Base-by-base conservation (phyloP, 148 eudicot species). In the Nyssa sinensis region DNA sequence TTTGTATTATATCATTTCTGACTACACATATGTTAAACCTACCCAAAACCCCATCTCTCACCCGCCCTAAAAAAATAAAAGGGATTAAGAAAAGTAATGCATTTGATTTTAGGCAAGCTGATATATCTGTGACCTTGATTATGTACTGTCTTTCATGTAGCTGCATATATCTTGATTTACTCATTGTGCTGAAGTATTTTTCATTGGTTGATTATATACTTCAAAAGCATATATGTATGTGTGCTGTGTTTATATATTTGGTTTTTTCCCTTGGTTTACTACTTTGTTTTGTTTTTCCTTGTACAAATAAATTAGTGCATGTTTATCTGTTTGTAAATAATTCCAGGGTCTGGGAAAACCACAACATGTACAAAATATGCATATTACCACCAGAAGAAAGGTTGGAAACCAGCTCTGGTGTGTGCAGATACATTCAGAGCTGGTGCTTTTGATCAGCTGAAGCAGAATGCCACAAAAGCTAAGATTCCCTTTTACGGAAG, bases 361-460 rank as follows among this genome's bases (percentile, higher is more conserved):
- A 95, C 99, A 19, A 95, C 98, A 3, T 95, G 99, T 83, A 93
- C 99, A 55, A 95, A 95, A 69, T 93, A 95, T 81, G 99, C 99
- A 33, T 86, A 78, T 80, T 84, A 93, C 87, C 97, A 95, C 84
- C 99, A 95, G 82, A 93, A 93, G 80, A 95, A 91, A 81, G 97
- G 97, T 30, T 95, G 91, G 89, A 95, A 91, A 73, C 99, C 99
- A 11, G 94, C 99, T 68, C 81, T 95, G 77, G 94, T 95, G 17
- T 95, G 99, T 81, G 98, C 99, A 37, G 99, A 95, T 86, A 95
- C 99, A 81, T 96, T 95, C 66, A 91, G 97, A 78, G 98, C 99
- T 78, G 99, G 99, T 81, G 98, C 98, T 81, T 96, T 90, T 89
- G 99, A 96, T 77, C 99, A 96, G 80, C 80, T 96, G 88, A 96